phyloP scores from a whole-genome alignment of 257 asterid species.

The Lycium ferocissimum region DNA sequence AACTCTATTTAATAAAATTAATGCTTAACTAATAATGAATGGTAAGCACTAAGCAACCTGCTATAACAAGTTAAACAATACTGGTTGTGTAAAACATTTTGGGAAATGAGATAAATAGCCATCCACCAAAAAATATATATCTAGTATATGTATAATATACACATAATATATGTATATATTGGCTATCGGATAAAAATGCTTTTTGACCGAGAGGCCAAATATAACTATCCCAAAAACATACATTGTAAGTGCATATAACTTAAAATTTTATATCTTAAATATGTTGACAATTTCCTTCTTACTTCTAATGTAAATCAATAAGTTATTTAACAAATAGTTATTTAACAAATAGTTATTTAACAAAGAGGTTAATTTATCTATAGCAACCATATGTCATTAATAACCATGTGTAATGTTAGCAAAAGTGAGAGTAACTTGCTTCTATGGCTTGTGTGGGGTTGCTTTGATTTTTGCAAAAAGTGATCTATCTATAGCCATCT shows the following conservation, averaged over 20 bases:
- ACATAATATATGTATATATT: too few relatives aligned
- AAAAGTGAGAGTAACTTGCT: not conserved
- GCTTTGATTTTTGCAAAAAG: not conserved
- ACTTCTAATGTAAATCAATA: not conserved
- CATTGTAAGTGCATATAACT: not conserved
- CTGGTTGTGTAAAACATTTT: too few relatives aligned
- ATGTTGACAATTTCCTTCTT: not conserved
- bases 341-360: not conserved
- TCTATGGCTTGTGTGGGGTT: not conserved
- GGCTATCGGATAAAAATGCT: not conserved
- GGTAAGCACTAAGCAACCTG: too few relatives aligned
- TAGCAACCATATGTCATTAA: not conserved
- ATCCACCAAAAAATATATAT: too few relatives aligned
- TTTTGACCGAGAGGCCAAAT: too few relatives aligned
- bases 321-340: not conserved
- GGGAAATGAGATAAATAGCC: too few relatives aligned
- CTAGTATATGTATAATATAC: too few relatives aligned
- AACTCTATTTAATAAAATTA: too few relatives aligned
- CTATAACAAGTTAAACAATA: too few relatives aligned
- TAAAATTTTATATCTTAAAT: not conserved
- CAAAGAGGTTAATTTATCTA: not conserved
- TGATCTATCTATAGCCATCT: not conserved
- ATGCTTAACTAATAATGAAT: too few relatives aligned
- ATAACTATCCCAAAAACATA: not conserved
- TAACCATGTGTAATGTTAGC: not conserved